phyloP scores from a whole-genome alignment of 2,329 filamentous ascomycete species.

The Cryphonectria japonica region DNA sequence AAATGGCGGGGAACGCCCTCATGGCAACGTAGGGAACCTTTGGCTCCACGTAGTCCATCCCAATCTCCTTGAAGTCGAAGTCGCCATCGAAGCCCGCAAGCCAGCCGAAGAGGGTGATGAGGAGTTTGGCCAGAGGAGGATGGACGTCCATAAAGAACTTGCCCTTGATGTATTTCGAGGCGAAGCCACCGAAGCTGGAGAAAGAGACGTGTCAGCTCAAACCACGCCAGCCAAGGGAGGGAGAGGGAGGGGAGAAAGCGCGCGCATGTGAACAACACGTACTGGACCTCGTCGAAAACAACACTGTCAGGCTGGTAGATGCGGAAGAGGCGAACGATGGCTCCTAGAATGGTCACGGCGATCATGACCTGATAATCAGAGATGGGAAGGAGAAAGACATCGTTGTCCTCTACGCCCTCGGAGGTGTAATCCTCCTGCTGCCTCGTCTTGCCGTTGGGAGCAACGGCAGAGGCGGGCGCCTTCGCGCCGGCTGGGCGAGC shows the following conservation, averaged over 20 bases:
- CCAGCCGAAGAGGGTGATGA: conserved; percentile 94
- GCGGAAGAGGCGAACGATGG: conserved; percentile 84
- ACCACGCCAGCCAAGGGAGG: conserved; percentile 10
- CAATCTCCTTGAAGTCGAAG: conserved; percentile 99
- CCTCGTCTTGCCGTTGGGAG: conserved; percentile 38
- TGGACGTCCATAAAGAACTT: conserved; percentile 99
- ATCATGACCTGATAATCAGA: conserved; percentile 82
- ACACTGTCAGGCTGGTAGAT: conserved; percentile 97
- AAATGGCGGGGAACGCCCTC: conserved; percentile 88
- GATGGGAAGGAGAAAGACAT: conserved; percentile 83
- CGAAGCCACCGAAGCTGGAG: conserved; percentile 91
- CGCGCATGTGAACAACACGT: conserved; percentile 48
- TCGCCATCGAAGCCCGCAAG: conserved; percentile 91
- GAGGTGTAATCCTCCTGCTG: conserved; percentile 67
- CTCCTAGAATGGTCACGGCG: conserved; percentile 73
- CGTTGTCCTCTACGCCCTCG: conserved; percentile 82
- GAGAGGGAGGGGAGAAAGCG: not conserved
- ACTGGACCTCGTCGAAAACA: conserved; percentile 99
- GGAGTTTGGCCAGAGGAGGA: conserved; percentile 92
- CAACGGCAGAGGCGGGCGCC: conserved; percentile 37
- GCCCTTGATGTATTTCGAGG: conserved; percentile 98
- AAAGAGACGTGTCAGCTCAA: conserved; percentile 13
- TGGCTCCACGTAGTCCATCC: conserved; percentile 96
- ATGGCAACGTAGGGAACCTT: conserved; percentile 96
- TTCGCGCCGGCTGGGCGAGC: conserved; percentile 45